A percentile compares a stretch with the other conserved stretches of the same genome.
These are phyloP conservation scores for Pseudogymnoascus sp. DNA, from an alignment of 2,329 filamentous ascomycete species.

Conservation along the genomic window DNA sequence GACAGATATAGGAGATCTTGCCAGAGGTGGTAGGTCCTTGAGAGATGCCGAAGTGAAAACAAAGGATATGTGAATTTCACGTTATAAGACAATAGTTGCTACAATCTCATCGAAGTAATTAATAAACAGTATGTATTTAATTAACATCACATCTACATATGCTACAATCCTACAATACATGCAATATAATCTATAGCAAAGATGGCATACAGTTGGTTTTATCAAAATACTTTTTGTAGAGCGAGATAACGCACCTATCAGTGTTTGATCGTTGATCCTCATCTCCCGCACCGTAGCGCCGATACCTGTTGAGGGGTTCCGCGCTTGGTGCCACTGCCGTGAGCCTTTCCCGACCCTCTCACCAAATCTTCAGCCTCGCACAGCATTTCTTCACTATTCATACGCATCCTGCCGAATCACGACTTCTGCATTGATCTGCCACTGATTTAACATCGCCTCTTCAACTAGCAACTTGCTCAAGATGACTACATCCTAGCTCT, in stretches of 20 bases:
- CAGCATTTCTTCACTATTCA: background rate
- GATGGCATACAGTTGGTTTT: background rate
- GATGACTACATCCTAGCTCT: background rate
- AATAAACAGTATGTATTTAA: too few relatives aligned
- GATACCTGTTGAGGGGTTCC: conserved; percentile 4
- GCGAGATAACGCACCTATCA: background rate
- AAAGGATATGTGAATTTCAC: too few relatives aligned
- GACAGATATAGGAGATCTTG: too few relatives aligned
- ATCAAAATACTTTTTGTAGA: background rate
- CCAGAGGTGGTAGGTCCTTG: too few relatives aligned
- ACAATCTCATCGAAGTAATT: too few relatives aligned
- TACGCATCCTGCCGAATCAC: background rate
- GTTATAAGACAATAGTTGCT: too few relatives aligned
- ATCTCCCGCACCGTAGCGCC: background rate
- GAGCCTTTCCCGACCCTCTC: background rate
- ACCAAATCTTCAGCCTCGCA: conserved; percentile 2
- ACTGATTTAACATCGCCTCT: background rate
- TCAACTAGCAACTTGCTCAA: background rate
- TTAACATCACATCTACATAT: background rate
- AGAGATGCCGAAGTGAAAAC: too few relatives aligned
- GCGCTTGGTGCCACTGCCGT: background rate
- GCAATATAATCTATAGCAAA: background rate
- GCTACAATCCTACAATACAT: background rate
- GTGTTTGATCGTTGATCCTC: background rate
- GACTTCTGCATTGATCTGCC: background rate